Evolutionary conservation across 305 asterid genomes (phyloP), one percentile per base, ranked within the genome.

Genomic region (Caryopteris hybrid): DNA sequence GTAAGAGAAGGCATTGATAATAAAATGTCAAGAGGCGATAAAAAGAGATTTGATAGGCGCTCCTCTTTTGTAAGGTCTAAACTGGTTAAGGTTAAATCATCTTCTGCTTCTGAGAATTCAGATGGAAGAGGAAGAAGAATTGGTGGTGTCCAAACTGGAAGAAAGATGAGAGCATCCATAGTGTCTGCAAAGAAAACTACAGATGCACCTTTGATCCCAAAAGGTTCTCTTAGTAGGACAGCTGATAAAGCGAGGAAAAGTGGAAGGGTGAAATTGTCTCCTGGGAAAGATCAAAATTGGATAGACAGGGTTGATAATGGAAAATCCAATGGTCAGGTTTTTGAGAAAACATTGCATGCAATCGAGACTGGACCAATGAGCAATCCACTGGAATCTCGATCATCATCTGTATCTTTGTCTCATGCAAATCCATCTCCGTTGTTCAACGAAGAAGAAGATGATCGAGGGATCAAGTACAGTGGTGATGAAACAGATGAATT

Each of bases 291-390:
- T 71, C 82, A 66, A 47, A 77, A 61, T 59, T 73, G 69, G 69
- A 61, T 13, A 13, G 59, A 33, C 51, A 67, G 60, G 74, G 54
- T 74, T 25, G 78, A 57, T 48, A 48, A 63, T 31, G 78, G 59
- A 66, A 56, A 74, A 53, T 57, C 75, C 38, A 71, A 68, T 3
- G 22, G 34, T 50, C 82, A 75, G 59, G 80, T 66, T 55, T 34
- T 73, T 23, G 88, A 76, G 81, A 88, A 68, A 71, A 84, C 71
- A 27, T 73, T 76, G 74, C 88, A 64, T 57, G 86, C 71, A 14
- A 62, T 76, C 52, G 68, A 78, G 75, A 55, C 14, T 13, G 85
- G 77, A 73, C 61, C 74, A 2, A 67, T 47, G 61, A 66, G 33
- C 41, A 51, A 43, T 36, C 23, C 47, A 3, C 47, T 52, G 43